These are phyloP conservation scores for Trypanosoma rangeli DNA, from an alignment of 208 protist genomes.

Conservation along the genomic window DNA sequence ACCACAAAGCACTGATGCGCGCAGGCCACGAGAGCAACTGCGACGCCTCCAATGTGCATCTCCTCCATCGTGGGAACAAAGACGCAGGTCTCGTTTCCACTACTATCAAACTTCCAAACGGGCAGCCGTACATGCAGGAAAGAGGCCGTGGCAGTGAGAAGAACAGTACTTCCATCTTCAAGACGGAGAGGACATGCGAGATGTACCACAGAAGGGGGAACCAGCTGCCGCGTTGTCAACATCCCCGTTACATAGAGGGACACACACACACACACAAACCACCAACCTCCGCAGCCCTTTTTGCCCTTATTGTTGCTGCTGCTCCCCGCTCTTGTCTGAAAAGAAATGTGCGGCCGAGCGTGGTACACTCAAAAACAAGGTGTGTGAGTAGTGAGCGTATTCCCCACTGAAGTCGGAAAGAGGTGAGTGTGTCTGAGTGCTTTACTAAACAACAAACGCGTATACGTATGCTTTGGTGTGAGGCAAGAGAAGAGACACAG, in stretches of 20 bases:
- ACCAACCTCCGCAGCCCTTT: not conserved
- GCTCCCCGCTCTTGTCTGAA: not conserved
- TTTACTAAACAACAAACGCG: not conserved
- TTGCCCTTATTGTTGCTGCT: not conserved
- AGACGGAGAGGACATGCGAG: constrained; percentile 26
- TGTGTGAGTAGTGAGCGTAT: not conserved
- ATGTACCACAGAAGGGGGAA: constrained; percentile 29
- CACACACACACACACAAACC: not conserved
- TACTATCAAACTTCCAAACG: not conserved
- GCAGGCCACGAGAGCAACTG: constrained; percentile 40
- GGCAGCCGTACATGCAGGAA: constrained; percentile 19
- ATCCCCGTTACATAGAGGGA: constrained; percentile 11
- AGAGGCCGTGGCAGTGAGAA: constrained; percentile 24
- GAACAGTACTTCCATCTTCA: constrained; percentile 40
- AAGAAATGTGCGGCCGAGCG: not conserved
- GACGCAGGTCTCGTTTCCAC: constrained; percentile 4
- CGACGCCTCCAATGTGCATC: constrained; percentile 38
- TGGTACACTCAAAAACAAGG: not conserved
- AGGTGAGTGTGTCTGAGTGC: not conserved
- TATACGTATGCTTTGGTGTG: not conserved
- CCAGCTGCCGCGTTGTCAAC: constrained; percentile 27
- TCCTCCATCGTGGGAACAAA: constrained; percentile 29
- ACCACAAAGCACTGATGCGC: constrained; percentile 69
- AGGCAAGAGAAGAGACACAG: not conserved
- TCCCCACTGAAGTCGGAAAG: not conserved